Conservation (phyloP, 2,329 filamentous ascomycete species). For the Huntiella moniliformis region DNA sequence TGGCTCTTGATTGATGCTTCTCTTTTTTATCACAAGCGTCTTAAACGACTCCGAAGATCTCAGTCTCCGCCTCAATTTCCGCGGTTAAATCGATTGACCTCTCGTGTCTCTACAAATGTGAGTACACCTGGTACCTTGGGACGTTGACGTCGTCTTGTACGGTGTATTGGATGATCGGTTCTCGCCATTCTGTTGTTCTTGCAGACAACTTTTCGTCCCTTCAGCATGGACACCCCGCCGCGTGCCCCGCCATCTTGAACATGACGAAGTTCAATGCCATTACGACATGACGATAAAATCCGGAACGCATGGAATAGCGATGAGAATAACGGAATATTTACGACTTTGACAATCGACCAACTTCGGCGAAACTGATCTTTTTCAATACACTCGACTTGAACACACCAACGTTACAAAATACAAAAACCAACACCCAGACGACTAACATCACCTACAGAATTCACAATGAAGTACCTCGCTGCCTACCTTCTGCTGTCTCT, state of each 20-base stretch:
- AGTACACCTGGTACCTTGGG: constrained; percentile 16
- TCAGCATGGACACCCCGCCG: neutral
- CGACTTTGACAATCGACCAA: neutral
- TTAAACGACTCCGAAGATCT: constrained; percentile 46
- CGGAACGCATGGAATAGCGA: too few relatives aligned
- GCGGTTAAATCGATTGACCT: constrained; percentile 99
- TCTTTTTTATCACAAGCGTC: constrained; percentile 10
- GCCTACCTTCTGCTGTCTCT: constrained; percentile 95
- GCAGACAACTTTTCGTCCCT: neutral
- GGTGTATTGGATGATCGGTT: too few relatives aligned
- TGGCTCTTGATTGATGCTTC: constrained; percentile 3
- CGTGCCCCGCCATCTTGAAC: neutral
- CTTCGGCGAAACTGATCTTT: neutral
- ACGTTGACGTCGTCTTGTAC: neutral
- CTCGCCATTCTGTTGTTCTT: too few relatives aligned
- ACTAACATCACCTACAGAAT: too few relatives aligned
- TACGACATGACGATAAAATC: too few relatives aligned
- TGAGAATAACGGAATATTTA: too few relatives aligned
- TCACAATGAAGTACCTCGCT: constrained; percentile 98
- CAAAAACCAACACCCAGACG: too few relatives aligned
- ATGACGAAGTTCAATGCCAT: too few relatives aligned
- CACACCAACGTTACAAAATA: too few relatives aligned
- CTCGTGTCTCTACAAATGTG: constrained; percentile 50
- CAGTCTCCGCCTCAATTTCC: constrained; percentile 84
- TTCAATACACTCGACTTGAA: constrained; percentile 1